Conservation (phyloP, 306 rosid genomes). For the Sindora glabra region DNA sequence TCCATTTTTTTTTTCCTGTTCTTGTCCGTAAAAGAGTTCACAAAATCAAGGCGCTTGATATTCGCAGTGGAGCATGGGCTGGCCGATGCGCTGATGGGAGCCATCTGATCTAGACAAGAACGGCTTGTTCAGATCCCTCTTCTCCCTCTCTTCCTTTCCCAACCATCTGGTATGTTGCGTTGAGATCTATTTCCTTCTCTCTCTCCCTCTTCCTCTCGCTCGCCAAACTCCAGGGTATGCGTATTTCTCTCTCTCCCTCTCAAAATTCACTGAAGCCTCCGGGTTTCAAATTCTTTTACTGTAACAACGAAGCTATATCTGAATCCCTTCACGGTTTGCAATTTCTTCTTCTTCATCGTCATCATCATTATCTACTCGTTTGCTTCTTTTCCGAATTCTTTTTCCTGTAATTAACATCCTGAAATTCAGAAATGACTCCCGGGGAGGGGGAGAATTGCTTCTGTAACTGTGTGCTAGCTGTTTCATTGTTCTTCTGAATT, state of each 20-base stretch:
- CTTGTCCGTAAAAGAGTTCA: no score
- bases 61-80: no score
- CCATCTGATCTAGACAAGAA: no score
- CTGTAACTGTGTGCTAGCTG: no score
- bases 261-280: neutral
- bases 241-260: neutral
- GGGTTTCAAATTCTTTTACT: neutral
- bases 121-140: no score
- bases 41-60: no score
- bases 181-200: neutral
- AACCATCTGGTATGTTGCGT: constrained; percentile 6
- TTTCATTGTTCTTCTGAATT: neutral
- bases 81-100: no score
- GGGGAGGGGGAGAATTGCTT: no score
- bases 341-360: neutral
- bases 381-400: neutral
- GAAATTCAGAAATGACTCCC: neutral
- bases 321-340: constrained; percentile 9
- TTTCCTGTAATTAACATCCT: neutral
- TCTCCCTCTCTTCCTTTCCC: neutral
- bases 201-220: no score
- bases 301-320: neutral
- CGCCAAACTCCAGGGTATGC: no score
- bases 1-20: no score
- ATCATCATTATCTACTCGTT: neutral